Evolutionary conservation across 2,329 filamentous ascomycete genomes (phyloP).

Genomic region (Lachnellula suecica): DNA sequence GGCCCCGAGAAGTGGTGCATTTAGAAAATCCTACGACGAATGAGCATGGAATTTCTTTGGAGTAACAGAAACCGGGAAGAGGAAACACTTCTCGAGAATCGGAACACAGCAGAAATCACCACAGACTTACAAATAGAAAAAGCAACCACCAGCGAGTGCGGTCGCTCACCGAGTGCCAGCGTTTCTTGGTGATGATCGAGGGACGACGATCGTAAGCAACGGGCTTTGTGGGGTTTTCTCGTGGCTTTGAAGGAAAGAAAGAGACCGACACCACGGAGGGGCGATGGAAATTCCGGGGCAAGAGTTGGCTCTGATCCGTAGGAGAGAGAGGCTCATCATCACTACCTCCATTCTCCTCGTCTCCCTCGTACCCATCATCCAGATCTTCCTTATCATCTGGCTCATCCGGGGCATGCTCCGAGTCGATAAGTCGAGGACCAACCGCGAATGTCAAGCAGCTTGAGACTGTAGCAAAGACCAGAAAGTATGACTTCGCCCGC

Average conservation of each 20-base stretch:
- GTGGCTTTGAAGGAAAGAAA: constrained; percentile 32
- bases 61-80: no score
- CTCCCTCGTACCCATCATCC: constrained; percentile 24
- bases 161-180: constrained; percentile 31
- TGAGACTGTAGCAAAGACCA: constrained; percentile 63
- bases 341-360: constrained; percentile 18
- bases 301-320: constrained; percentile 44
- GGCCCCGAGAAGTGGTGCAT: constrained; percentile 61
- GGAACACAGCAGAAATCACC: no score
- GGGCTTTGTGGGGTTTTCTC: constrained; percentile 8
- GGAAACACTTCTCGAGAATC: no score
- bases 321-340: constrained; percentile 36
- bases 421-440: constrained; percentile 57
- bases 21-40: constrained; percentile 56
- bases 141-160: constrained; percentile 35
- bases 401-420: constrained; percentile 37
- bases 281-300: constrained; percentile 33
- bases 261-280: constrained; percentile 21
- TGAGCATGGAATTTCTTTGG: no score
- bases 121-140: no score
- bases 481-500: constrained; percentile 63
- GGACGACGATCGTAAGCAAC: constrained; percentile 26
- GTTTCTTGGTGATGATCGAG: constrained; percentile 19
- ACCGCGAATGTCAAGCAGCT: constrained; percentile 65
- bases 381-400: constrained; percentile 25